These are phyloP conservation scores for Prunus salicina DNA, from an alignment of 306 rosid genomes.

Conservation along the genomic window DNA sequence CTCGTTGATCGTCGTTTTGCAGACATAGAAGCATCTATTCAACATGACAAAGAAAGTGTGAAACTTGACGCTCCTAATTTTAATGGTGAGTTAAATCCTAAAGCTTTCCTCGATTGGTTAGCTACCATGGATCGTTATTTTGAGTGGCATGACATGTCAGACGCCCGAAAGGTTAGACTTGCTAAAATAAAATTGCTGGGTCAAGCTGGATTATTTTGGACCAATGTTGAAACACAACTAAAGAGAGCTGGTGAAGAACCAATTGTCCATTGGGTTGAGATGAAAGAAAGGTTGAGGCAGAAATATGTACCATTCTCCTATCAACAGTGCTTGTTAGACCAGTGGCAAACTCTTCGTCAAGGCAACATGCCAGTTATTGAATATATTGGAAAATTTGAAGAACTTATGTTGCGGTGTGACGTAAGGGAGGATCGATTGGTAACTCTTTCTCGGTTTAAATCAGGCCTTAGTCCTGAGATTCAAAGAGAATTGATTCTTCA, in stretches of 20 bases:
- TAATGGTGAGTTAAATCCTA: background rate
- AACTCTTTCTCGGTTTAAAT: background rate
- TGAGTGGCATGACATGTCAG: background rate
- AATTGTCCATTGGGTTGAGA: background rate
- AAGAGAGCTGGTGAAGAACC: background rate
- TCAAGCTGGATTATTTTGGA: background rate
- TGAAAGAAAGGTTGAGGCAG: background rate
- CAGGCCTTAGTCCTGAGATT: background rate
- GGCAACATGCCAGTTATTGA: background rate
- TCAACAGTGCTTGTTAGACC: background rate
- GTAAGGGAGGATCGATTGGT: background rate
- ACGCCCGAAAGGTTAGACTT: background rate
- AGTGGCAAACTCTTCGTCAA: background rate
- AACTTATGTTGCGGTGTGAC: background rate
- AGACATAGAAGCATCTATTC: too few species aligned
- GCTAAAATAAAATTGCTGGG: background rate
- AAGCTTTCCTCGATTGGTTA: background rate
- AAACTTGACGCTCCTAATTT: background rate
- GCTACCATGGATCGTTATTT: background rate
- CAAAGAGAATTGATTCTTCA: background rate
- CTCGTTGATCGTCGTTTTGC: too few species aligned
- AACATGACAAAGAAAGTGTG: too few species aligned
- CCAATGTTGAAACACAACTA: too few species aligned
- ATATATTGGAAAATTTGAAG: background rate
- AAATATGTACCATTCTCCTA: background rate